A percentile compares a stretch with the other conserved stretches of the same genome.
Conservation (phyloP, 2,329 filamentous ascomycete genomes). For the Dothistroma pini region DNA sequence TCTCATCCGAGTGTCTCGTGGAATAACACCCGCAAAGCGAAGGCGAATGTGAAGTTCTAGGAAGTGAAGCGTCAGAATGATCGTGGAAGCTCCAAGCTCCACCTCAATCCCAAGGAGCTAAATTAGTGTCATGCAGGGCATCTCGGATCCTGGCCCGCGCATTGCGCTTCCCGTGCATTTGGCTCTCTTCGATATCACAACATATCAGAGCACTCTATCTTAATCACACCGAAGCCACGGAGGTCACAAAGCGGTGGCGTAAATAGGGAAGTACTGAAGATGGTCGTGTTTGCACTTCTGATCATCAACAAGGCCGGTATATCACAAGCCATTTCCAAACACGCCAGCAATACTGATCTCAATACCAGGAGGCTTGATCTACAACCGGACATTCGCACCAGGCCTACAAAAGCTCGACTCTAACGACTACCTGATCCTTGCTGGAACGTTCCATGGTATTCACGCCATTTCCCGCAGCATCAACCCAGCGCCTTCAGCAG, state of each 20-base stretch:
- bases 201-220: background rate
- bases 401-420: slow-evolving; percentile 83
- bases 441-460: slow-evolving; percentile 89
- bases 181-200: background rate
- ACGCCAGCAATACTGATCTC: slow-evolving; percentile 2
- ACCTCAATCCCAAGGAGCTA: background rate
- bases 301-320: slow-evolving; percentile 92
- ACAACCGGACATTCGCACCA: slow-evolving; percentile 89
- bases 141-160: background rate
- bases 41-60: background rate
- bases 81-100: background rate
- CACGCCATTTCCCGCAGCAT: slow-evolving; percentile 61
- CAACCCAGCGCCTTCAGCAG: slow-evolving; percentile 37
- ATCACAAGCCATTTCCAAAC: slow-evolving; percentile 34
- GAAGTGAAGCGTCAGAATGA: background rate
- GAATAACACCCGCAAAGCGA: background rate
- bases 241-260: background rate
- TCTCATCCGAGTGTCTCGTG: background rate
- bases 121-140: background rate
- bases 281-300: slow-evolving; percentile 92
- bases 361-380: slow-evolving; percentile 66
- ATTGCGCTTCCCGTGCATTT: background rate
- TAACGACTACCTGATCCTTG: slow-evolving; percentile 95
- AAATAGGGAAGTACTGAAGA: slow-evolving; percentile 37
- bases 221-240: background rate